Percentiles rank a stretch among this genome's conserved stretches.
Evolutionary conservation across 2,329 filamentous ascomycete species (phyloP).

Genomic region (Trichoderma aggressivum): DNA sequence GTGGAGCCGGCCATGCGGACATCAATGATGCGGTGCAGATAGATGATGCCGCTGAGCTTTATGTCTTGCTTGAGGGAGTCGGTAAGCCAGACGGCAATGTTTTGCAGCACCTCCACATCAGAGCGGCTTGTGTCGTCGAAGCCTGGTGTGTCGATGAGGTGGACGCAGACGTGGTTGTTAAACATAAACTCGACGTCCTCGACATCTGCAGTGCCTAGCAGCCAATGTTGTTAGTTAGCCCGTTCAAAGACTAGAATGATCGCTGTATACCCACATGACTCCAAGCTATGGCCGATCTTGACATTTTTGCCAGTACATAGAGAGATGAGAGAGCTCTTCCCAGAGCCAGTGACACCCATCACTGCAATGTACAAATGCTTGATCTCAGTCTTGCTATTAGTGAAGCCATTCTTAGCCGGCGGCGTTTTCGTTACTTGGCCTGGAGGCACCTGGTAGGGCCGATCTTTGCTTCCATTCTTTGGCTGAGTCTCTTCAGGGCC

Average conservation of each 20-base stretch:
- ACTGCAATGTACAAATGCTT: background rate
- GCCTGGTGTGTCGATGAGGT: background rate
- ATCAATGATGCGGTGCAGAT: background rate
- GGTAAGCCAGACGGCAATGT: background rate
- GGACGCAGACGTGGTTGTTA: background rate
- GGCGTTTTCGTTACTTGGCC: accelerated
- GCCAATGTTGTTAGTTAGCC: background rate
- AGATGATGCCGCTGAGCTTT: background rate
- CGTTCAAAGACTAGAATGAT: accelerated
- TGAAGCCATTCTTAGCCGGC: background rate
- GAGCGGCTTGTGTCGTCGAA: background rate
- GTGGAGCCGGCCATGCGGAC: background rate
- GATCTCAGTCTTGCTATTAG: accelerated
- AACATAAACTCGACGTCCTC: background rate
- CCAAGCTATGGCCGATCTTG: background rate
- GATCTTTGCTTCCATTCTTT: background rate
- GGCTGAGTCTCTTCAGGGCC: background rate
- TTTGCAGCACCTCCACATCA: background rate
- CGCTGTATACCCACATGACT: background rate
- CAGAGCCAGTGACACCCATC: background rate
- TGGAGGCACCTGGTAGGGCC: background rate
- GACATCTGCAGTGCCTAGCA: background rate
- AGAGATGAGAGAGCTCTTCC: background rate
- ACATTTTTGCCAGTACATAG: background rate
- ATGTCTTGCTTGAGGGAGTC: accelerated